Evolutionary conservation across 805 yeast species (phyloP).

Genomic region (Teunomyces kruisii): DNA sequence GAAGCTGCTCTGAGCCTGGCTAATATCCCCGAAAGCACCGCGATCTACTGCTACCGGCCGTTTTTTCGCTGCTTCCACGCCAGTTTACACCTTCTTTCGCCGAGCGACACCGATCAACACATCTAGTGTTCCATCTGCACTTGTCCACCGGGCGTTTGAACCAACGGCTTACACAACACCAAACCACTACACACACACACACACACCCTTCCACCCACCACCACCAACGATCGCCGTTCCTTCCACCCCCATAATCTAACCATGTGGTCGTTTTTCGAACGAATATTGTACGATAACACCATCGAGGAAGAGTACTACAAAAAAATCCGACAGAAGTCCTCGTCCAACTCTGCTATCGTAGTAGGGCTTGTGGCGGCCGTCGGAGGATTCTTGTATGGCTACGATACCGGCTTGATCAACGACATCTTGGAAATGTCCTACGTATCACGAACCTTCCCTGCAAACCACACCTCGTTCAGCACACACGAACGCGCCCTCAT

Average conservation of each 20-base stretch:
- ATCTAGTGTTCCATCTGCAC: too few relatives aligned
- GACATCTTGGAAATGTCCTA: constrained; percentile 75
- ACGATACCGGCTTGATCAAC: constrained; percentile 85
- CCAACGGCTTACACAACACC: too few relatives aligned
- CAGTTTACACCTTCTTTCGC: neutral
- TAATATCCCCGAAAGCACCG: too few relatives aligned
- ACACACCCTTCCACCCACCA: neutral
- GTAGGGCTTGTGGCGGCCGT: constrained; percentile 83
- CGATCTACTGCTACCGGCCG: neutral
- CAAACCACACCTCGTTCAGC: constrained; percentile 47
- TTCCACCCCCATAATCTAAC: too few relatives aligned
- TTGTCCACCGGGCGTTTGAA: too few relatives aligned
- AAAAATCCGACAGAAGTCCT: constrained; percentile 44
- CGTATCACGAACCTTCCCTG: constrained; percentile 57
- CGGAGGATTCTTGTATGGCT: constrained; percentile 90
- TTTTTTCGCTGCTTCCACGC: neutral
- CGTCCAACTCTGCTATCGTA: constrained; percentile 62
- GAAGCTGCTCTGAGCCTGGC: neutral
- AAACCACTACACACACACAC: too few relatives aligned
- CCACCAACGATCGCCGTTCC: too few relatives aligned
- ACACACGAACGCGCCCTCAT: constrained; percentile 67
- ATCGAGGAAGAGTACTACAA: constrained; percentile 36
- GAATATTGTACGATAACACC: constrained; percentile 34
- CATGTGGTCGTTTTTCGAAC: constrained; percentile 16
- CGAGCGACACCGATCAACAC: too few relatives aligned